Evolutionary conservation across 495 filamentous ascomycete genomes (phyloP), one percentile per base, ranked within the genome.

Genomic region (Staphylotrichum tortipilum): DNA sequence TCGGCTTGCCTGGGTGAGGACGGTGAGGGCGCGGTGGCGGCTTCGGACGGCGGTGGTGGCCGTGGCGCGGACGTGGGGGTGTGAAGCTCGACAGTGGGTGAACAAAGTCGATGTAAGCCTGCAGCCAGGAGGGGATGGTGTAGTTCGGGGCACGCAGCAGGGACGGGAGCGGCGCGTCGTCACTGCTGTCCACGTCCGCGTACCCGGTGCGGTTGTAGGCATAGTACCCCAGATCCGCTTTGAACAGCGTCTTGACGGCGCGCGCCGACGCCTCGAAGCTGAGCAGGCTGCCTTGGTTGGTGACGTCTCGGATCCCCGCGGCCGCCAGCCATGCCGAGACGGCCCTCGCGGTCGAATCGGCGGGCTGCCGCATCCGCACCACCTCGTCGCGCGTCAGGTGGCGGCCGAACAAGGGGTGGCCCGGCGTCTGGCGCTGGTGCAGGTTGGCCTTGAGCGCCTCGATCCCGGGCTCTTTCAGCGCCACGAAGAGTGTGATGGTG

Each of bases 91-190:
- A 58, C 49, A 73, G 44, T 3, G 69, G 69, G 33, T 70, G 63
- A 37, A 73, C 61, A 41, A 73, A 73, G 42, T 65, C 64, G 49
- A 71, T 65, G 57, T 61, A 57, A 22, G 64, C 53, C 10, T 60
- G 62, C 14, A 80, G 56, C 10, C 59, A 55, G 8, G 56, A 55
- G 1, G 78, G 78, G 1, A 81, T 56, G 2, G 69, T 73, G 56
- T 81, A 81, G 12, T 61, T 62, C 22, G 47, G 57, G 12, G 69
- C 58, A 8, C 66, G 63, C n/a, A 70, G 50, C 43, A 57, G 56
- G 34, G 34, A 60, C 12, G 8, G n/a, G n/a, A n/a, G n/a, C n/a
- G n/a, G n/a, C n/a, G n/a, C n/a, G n/a, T n/a, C n/a, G n/a, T n/a
- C n/a, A n/a, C n/a, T n/a, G n/a, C n/a, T n/a, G n/a, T n/a, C n/a